Conservation (phyloP, 352 stramenopile genomes). For the Thalassiosira livingstoniorum region DNA sequence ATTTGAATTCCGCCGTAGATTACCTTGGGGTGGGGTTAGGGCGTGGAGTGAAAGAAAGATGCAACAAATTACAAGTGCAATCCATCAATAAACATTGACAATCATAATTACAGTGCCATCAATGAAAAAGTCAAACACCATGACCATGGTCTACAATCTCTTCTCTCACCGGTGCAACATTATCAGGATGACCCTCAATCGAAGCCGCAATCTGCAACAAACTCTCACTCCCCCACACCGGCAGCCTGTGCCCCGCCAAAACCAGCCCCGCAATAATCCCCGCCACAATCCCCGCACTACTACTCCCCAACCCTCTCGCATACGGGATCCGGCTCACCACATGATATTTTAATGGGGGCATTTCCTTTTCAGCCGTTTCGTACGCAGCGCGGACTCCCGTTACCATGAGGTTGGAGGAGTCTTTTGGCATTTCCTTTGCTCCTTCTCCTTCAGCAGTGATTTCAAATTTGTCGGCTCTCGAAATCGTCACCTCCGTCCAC, state of each 20-base stretch:
- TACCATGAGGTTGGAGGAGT: constrained; percentile 93
- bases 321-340: constrained; percentile 98
- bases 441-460: constrained; percentile 98
- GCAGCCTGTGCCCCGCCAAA: constrained; percentile 91
- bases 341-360: constrained; percentile 96
- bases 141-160: not conserved
- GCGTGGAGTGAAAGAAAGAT: not conserved
- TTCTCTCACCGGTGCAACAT: constrained; percentile 92
- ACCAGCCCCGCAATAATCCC: constrained; percentile 98
- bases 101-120: not conserved
- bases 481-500: constrained; percentile 98
- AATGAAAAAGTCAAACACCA: not conserved
- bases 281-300: constrained; percentile 97
- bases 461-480: constrained; percentile 90
- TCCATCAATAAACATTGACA: not conserved
- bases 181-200: constrained; percentile 99
- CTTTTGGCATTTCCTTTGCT: constrained; percentile 90
- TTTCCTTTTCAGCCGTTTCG: constrained; percentile 91
- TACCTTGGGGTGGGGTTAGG: constrained; percentile 42
- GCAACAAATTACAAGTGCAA: not conserved
- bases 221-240: constrained; percentile 90
- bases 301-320: constrained; percentile 95
- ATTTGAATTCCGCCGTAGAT: constrained; percentile 99
- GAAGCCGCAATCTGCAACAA: constrained; percentile 97
- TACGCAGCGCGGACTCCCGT: constrained; percentile 96